Evolutionary conservation across 441 rosid species (phyloP).

Genomic region (Euphorbia schlechtendalii): DNA sequence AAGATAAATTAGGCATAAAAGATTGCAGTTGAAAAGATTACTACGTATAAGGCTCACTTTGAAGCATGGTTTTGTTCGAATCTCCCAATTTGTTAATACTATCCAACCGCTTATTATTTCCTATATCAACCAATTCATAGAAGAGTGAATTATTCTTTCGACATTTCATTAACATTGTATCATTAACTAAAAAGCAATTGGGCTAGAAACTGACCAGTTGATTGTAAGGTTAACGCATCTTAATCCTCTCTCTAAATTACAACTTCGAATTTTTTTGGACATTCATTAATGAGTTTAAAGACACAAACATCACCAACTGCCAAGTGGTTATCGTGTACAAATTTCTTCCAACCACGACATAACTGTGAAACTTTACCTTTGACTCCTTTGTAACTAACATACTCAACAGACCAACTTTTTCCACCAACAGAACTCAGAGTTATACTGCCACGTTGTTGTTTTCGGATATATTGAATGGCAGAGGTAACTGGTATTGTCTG

Average conservation of each 20-base stretch:
- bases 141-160: too few species aligned
- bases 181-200: too few species aligned
- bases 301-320: too few species aligned
- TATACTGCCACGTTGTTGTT: neutral
- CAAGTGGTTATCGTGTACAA: neutral
- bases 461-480: constrained; percentile 4
- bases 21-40: too few species aligned
- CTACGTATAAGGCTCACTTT: too few species aligned
- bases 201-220: neutral
- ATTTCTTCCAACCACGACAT: constrained; percentile 16
- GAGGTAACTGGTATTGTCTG: constrained; percentile 16
- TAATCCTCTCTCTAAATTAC: neutral
- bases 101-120: too few species aligned
- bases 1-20: too few species aligned
- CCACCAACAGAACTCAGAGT: neutral
- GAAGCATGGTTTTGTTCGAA: too few species aligned
- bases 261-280: neutral
- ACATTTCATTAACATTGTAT: neutral
- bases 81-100: too few species aligned
- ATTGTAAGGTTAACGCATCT: neutral
- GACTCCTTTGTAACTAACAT: too few species aligned
- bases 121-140: too few species aligned
- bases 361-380: too few species aligned
- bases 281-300: constrained; percentile 20
- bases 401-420: neutral